Evolutionary conservation across 1,284 basidiomycete genomes (phyloP).

Genomic region (Somion occarium): DNA sequence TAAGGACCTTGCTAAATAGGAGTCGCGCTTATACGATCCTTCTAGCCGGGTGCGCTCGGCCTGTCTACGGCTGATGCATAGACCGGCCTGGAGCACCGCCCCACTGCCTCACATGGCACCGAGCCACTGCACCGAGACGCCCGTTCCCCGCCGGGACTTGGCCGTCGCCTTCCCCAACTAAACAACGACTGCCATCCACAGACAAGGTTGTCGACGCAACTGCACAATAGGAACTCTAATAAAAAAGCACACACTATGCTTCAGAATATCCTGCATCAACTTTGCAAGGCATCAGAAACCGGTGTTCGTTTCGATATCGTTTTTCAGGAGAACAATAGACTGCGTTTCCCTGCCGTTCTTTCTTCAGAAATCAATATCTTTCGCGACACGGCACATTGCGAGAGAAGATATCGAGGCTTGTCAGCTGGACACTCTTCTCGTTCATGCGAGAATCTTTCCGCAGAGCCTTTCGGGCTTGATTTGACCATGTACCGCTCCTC

Average conservation of each 20-base stretch:
- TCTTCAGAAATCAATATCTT: not conserved
- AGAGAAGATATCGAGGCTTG: not conserved
- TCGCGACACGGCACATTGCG: not conserved
- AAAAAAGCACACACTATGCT: not conserved
- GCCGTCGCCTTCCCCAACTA: not conserved
- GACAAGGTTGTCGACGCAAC: not conserved
- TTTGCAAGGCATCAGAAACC: not conserved
- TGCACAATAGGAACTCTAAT: no score
- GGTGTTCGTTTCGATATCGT: not conserved
- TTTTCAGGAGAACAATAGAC: not conserved
- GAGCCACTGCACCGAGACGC: not conserved
- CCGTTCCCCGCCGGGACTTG: no score
- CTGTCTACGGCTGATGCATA: not conserved
- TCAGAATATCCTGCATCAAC: not conserved
- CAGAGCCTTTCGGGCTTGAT: no score
- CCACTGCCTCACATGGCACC: not conserved
- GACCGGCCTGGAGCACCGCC: not conserved
- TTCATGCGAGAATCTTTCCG: no score
- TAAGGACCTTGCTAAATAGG: no score
- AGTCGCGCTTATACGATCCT: no score
- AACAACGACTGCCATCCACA: not conserved
- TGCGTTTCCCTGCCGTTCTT: not conserved
- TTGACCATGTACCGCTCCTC: no score
- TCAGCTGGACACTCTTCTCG: not conserved
- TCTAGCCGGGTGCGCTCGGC: not conserved